Evolutionary conservation across 352 stramenopile species (phyloP), one percentile per base, ranked within the genome.

Genomic region (Aphanomyces cochlioides): DNA sequence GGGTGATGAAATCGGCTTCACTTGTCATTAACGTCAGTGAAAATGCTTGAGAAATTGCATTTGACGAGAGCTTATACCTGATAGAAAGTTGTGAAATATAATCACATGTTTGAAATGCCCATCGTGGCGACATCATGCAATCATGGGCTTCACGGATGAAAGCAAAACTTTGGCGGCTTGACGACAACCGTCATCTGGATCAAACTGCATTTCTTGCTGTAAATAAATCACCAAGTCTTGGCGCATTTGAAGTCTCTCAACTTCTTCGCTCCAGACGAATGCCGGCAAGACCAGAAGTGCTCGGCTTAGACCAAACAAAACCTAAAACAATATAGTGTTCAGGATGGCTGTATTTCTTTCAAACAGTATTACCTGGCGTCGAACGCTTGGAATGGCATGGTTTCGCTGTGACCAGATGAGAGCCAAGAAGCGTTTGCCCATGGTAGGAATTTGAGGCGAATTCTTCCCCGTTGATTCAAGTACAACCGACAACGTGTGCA

Each of bases 331-430:
- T 37, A 43, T 2, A 28, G 28, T 28, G 28, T 28, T 13, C 21
- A 37, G 15, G 10, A 59, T 28, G 8, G 19, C 34, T 15, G 1
- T 28, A 2, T 38, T 48, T 17, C 21, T n/a, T 58, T 13, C 8
- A 47, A 19, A 58, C 13, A 12, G 17, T 60, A 40, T 15, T 4
- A 70, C 64, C 54, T 70, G 64, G 15, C 64, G 64, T n/a, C 64
- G 64, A 7, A 70, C 64, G 15, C 64, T 70, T 7, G 64, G 64
- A 4, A 70, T 12, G 12, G 28, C 64, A 39, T 70, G 64, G 43
- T 7, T 63, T 47, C 64, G 48, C 40, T 70, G 64, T 7, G 64
- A 70, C 64, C 64, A 70, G 34, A 70, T n/a, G n/a, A 70, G 47
- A 28, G 59, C 64, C 8, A 70, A 50, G 40, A 63, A 70, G 7